Percentiles rank a stretch among this genome's conserved stretches.
Evolutionary conservation across 306 rosid genomes (phyloP).

Genomic region (Dryas alaskensis): DNA sequence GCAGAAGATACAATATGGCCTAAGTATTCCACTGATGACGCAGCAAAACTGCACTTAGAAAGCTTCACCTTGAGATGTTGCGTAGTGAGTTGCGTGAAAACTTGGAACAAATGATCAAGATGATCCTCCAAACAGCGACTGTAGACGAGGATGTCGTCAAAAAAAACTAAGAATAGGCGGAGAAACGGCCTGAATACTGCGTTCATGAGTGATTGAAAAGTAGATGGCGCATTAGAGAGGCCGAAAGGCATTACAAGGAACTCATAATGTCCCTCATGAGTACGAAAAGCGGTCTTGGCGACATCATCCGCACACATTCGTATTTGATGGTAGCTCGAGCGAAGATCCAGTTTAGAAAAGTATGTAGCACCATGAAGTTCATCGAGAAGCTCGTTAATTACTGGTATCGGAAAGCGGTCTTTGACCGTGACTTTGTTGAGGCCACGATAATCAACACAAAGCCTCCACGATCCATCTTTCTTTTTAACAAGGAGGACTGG

Average conservation of each 20-base stretch:
- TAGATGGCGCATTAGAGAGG: background rate
- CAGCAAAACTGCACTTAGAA: background rate
- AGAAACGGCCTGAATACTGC: background rate
- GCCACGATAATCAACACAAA: background rate
- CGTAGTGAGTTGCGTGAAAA: too few relatives aligned
- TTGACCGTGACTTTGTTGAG: background rate
- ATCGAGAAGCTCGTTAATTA: background rate
- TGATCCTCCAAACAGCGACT: background rate
- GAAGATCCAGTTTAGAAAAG: background rate
- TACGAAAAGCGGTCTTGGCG: too few relatives aligned
- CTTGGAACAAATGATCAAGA: too few relatives aligned
- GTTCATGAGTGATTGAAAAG: background rate
- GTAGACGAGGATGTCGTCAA: background rate
- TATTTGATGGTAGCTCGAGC: background rate
- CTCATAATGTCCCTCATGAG: too few relatives aligned
- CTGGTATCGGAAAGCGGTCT: background rate
- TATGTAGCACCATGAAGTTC: accelerated
- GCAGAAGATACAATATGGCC: background rate
- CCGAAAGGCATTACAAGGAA: background rate
- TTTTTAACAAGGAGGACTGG: background rate
- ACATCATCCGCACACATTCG: too few relatives aligned
- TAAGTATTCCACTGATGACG: background rate
- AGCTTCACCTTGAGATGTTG: background rate
- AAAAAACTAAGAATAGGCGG: background rate
- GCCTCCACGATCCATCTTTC: background rate